Percentiles rank a stretch among this genome's conserved stretches.
Evolutionary conservation across 2,329 filamentous ascomycete genomes (phyloP).

Genomic region (Delphinella strobiligena): DNA sequence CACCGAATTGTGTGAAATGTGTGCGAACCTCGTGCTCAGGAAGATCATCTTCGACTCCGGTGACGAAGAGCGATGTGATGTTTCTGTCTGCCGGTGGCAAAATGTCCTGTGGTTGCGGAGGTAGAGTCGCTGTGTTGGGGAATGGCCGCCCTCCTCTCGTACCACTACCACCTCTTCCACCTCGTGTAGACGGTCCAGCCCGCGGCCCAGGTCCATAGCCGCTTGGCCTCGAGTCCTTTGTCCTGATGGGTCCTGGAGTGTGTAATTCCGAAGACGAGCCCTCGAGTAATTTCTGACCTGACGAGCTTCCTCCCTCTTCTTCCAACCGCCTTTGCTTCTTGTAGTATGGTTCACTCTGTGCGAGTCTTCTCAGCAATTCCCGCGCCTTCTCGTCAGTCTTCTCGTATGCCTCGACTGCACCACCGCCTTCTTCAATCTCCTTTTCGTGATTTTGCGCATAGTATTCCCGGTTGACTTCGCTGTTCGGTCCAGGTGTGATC

Average conservation of each 20-base stretch:
- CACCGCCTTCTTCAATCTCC: conserved; percentile 83
- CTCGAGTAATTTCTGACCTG: conserved; percentile 30
- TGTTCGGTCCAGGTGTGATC: conserved; percentile 85
- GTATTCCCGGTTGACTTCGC: conserved; percentile 89
- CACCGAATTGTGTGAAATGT: conserved; percentile 80
- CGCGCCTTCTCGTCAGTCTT: conserved; percentile 96
- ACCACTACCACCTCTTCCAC: conserved; percentile 31
- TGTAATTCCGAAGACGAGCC: conserved; percentile 25
- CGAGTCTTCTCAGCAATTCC: conserved; percentile 71
- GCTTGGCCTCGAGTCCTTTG: conserved; percentile 41
- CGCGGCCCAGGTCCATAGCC: conserved; percentile 11
- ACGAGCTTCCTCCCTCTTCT: conserved; percentile 33
- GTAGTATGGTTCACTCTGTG: conserved; percentile 90
- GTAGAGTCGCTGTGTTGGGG: conserved; percentile 58
- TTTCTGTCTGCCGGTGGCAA: conserved; percentile 70
- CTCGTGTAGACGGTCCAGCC: conserved; percentile 13
- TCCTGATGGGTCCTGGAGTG: conserved; percentile 63
- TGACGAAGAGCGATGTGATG: conserved; percentile 88
- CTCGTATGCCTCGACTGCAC: conserved; percentile 73
- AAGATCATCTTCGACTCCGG: conserved; percentile 89
- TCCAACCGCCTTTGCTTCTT: conserved; percentile 72
- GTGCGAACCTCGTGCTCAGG: conserved; percentile 84
- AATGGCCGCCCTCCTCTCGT: conserved; percentile 45
- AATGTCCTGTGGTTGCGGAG: conserved; percentile 75
- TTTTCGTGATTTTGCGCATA: conserved; percentile 96